Base-by-base conservation (phyloP, 495 filamentous ascomycete genomes). In the Penicillium maclennaniae region DNA sequence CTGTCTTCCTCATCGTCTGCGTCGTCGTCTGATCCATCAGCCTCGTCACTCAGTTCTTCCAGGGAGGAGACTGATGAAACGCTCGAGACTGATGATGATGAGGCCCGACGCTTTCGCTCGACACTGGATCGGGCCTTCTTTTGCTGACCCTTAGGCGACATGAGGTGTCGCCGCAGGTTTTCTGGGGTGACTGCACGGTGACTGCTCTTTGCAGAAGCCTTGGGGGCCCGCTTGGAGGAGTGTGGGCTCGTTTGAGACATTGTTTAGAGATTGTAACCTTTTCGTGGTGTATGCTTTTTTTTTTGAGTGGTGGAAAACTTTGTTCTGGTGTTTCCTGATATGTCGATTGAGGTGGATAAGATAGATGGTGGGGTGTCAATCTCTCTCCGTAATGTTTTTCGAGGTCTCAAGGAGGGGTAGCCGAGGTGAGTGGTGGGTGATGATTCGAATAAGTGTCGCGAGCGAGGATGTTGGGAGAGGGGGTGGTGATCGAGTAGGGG, bases 1-100 rank as follows among this genome's bases (percentile, higher is more conserved):
- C 77, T 70, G 47, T 79, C 76, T 48, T 81, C 74, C 49, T 78
- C 75, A 43, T 76, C 74, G 31, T 79, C 79, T 7, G 71, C 75
- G 58, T 78, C 70, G 43, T 78, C 76, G 37, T 72, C 73, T 7
- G 76, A 72, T 17, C 72, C 69, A 40, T 78, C 70, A 7, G 60
- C 68, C 7, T 69, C 69, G 20, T 71, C 72, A 38, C 71, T 73
- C 23, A 74, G 40, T 6, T 69, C 70, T 7, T 68, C 68, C 6
- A 74, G 58, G 4, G 68, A 71, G 2, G 73, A 74, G 21, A 77
- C 66, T 0, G 69, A 72, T 0, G 74, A 77, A 3, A 77, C 70
- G 45, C 71, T 75, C 0, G 74, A 77, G 40, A 75, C 66, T 16
- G 72, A 73, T 8, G 66, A 69, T 9, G 69, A 64, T 0, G 74